Base-by-base conservation (phyloP, 805 yeast species). In the Wickerhamomyces hampshirensis region DNA sequence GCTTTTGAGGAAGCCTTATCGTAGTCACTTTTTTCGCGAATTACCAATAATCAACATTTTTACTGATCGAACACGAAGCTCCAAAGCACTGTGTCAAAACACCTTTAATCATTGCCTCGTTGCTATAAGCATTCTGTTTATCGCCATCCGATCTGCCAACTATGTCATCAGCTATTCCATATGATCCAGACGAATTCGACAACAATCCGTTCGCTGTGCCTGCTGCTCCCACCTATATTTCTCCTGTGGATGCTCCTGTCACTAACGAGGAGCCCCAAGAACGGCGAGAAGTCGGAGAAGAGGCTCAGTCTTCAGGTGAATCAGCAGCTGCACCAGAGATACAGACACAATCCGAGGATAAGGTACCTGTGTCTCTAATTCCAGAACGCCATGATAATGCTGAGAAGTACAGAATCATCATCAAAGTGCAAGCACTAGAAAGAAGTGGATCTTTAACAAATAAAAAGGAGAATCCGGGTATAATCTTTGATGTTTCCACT, bases 401-500 rank as follows among this genome's bases (percentile, higher is more conserved):
- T 39, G 55, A 51, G 21, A 59, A 63, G 33, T 62, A 62, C 49
- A 65, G 62, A 38, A 59, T 91, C 28, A 51, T 52, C 1, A 67
- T 85, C 23, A 74, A 69, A 35, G 79, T 91, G 4, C 71, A 73
- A 2, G 83, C 74, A 11, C 65, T 93, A 33, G 97, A 89, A 58
- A 72, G 80, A 48, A 73, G 71, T 38, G 80, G 78, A 0, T 61
- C 62, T 5, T 33, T 53, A 4, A 53, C 60, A 6, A 73, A 75
- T 39, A 81, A 77, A 55, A 73, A 71, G 34, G 87, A 81, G 39
- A 86, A 87, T 50, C 96, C 96, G 5, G 79, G 84, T 7, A 63
- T 91, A 37, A 71, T 79, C 44, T 80, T 91, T 46, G 87, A 84
- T 50, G 75, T 77, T 14, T 62, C 60, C 18, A 75, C 83, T 9